These are phyloP conservation scores for Pseudozyma thailandica DNA, from an alignment of 1,284 basidiomycete genomes.

Conservation along the genomic window DNA sequence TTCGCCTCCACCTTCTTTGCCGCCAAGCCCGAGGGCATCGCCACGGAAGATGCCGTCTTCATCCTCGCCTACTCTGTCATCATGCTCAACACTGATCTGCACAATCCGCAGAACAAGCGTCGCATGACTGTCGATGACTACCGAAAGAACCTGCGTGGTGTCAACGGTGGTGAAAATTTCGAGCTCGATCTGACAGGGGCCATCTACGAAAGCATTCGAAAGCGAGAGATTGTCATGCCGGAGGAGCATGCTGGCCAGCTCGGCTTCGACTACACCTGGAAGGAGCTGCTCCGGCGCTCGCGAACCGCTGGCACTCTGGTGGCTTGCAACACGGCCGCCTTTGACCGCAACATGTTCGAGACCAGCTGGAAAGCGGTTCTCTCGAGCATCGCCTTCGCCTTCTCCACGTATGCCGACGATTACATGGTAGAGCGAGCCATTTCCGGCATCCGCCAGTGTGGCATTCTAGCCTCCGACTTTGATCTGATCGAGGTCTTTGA, in stretches of 20 bases:
- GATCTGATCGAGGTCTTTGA: conserved; percentile 94
- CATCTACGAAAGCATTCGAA: conserved; percentile 93
- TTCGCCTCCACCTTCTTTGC: conserved; percentile 93
- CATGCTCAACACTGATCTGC: conserved; percentile 97
- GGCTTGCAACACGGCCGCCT: conserved; percentile 79
- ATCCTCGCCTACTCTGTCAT: conserved; percentile 95
- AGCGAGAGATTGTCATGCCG: conserved; percentile 94
- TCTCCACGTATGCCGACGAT: conserved; percentile 95
- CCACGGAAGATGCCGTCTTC: conserved; percentile 90
- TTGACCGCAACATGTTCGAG: conserved; percentile 93
- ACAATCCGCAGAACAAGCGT: conserved; percentile 98
- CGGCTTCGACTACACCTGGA: conserved; percentile 99
- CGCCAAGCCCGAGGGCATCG: conserved; percentile 87
- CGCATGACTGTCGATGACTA: conserved; percentile 97
- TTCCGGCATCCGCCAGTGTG: conserved; percentile 93
- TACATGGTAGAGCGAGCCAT: conserved; percentile 94
- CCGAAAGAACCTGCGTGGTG: conserved; percentile 87
- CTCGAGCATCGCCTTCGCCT: conserved; percentile 73
- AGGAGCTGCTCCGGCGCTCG: conserved; percentile 86
- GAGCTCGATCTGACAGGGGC: conserved; percentile 83
- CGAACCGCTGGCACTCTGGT: conserved; percentile 83
- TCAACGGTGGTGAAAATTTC: conserved; percentile 89
- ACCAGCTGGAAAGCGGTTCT: conserved; percentile 90
- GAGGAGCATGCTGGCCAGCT: conserved; percentile 97
- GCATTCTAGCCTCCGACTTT: conserved; percentile 89